Evolutionary conservation across 139 green algal species (phyloP), one percentile per base, ranked within the genome.

Genomic region (Mesostigma viride): DNA sequence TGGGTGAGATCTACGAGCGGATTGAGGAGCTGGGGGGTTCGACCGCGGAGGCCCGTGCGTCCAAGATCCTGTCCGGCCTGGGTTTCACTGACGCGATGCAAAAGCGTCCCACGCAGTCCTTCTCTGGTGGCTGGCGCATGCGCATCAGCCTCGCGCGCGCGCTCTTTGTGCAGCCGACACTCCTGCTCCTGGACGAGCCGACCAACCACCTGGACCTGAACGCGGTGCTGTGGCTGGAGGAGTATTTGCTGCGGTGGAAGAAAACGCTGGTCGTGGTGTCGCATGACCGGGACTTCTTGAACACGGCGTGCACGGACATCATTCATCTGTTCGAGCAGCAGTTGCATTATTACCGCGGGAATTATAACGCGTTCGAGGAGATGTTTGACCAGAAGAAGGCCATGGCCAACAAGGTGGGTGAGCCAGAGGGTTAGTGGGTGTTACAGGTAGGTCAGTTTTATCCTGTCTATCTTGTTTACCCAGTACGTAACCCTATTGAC

Each of bases 181-280:
- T 99, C 69, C 83, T 97, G 72, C 81, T 99, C 71, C 85, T 98
- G 69, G 93, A 98, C 67, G 94, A 99, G 83, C 94, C 94, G 26
- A 99, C 94, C 40, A 99, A 99, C 79, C 94, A 99, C 65, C 76
- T 99, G 69, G 94, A 99, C 80, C 82, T 99, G 67, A 67, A 90
- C 30, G 91, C 91, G 0, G 88, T 92, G 57, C 75, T 95, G 65
- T 95, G 87, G 89, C 82, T 94, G 40, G 88, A 95, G 73, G 87
- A 95, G 81, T 95, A 95, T 76, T 78, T 92, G 63, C 73, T 74
- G 71, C 40, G 89, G n/a, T 98, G 90, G 87, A 99, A 99, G 85
- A 99, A 99, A 85, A 99, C 94, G 48, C 78, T 99, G 46, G 81
- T 98, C 32, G 93, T 99, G 17, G 93, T 99, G 40, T 94, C 83